phyloP scores from a whole-genome alignment of 2,329 filamentous ascomycete genomes.

The Penicillium sp. region DNA sequence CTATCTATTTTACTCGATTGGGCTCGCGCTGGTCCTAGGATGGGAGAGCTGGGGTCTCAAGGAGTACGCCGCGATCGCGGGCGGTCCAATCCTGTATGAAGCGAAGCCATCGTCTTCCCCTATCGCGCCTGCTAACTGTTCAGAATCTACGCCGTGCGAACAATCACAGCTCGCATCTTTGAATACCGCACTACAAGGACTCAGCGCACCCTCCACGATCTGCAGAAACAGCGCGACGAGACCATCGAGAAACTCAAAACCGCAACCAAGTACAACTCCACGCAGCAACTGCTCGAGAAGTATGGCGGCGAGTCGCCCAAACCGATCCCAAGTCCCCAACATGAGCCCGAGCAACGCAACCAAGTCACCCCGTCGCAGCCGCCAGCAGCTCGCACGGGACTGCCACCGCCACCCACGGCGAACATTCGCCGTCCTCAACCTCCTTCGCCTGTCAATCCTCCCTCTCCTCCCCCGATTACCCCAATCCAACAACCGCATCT shows the following conservation, averaged over 20 bases:
- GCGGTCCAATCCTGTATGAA: slow-evolving; percentile 68
- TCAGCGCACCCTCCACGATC: slow-evolving; percentile 62
- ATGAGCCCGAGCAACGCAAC: slow-evolving; percentile 20
- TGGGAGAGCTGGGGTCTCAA: slow-evolving; percentile 67
- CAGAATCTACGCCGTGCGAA: slow-evolving; percentile 75
- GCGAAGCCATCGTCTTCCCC: background rate
- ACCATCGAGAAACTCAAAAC: slow-evolving; percentile 93
- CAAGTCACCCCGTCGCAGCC: slow-evolving; percentile 22
- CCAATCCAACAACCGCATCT: slow-evolving; percentile 12
- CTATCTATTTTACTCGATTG: slow-evolving; percentile 79
- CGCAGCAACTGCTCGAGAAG: slow-evolving; percentile 85
- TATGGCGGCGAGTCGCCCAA: slow-evolving; percentile 66
- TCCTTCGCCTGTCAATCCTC: slow-evolving; percentile 25
- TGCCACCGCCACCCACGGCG: slow-evolving; percentile 59
- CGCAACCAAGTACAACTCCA: slow-evolving; percentile 93
- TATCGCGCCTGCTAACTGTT: background rate
- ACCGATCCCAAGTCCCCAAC: slow-evolving; percentile 21
- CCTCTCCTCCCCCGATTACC: slow-evolving; percentile 14
- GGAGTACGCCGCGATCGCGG: slow-evolving; percentile 73
- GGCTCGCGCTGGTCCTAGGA: slow-evolving; percentile 78
- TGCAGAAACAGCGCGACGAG: slow-evolving; percentile 71
- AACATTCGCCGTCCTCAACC: slow-evolving; percentile 48
- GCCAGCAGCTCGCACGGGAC: slow-evolving; percentile 45
- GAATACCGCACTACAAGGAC: slow-evolving; percentile 71
- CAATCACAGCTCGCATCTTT: slow-evolving; percentile 63